Percentiles rank a stretch among this genome's conserved stretches.
These are phyloP conservation scores for Cyberlindnera bimundalis DNA, from an alignment of 805 yeast species.

Conservation along the genomic window DNA sequence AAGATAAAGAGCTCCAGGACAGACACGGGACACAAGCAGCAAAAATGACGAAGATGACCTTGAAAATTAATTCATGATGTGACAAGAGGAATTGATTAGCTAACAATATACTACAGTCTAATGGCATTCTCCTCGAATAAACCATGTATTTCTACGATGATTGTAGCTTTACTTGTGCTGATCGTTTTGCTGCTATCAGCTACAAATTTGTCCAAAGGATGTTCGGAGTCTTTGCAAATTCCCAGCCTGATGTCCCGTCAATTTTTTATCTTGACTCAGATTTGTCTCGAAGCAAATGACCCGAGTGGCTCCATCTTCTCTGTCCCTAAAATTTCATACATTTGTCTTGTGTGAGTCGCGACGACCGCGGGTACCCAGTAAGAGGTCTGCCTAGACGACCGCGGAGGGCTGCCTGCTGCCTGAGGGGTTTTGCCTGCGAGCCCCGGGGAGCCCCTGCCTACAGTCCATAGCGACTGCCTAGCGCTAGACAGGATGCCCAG, in stretches of 20 bases:
- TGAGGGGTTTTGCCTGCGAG: no score
- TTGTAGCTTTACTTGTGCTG: neutral
- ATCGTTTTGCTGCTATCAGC: neutral
- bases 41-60: neutral
- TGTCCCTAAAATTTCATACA: no score
- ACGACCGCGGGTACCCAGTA: no score
- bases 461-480: neutral
- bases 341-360: no score
- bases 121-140: no score
- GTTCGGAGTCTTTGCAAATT: conserved; percentile 5
- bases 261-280: conserved; percentile 14
- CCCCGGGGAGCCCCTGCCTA: neutral
- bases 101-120: no score
- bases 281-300: conserved; percentile 11
- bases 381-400: no score
- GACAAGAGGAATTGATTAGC: neutral
- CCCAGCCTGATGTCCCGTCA: conserved; percentile 7
- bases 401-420: no score
- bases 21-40: conserved; percentile 2
- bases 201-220: neutral
- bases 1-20: neutral
- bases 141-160: neutral
- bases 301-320: conserved; percentile 3
- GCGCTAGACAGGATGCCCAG: neutral
- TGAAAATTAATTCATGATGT: neutral